Percentiles rank a stretch among this genome's conserved stretches.
Evolutionary conservation across 495 filamentous ascomycete species (phyloP).

Genomic region (Hypoxylon trugodes): DNA sequence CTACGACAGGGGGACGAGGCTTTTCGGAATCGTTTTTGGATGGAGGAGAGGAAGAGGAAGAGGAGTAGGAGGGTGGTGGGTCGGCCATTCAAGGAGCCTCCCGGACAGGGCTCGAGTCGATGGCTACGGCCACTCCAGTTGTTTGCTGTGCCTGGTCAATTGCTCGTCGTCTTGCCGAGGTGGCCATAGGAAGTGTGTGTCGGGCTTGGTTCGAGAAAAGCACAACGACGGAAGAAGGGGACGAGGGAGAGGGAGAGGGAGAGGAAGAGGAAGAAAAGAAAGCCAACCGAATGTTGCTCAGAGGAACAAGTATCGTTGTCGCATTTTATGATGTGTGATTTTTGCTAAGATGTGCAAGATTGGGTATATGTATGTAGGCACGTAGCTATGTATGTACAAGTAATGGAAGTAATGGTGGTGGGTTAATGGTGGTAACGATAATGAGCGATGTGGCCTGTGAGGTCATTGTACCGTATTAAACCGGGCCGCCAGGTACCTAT

Average conservation of each 20-base stretch:
- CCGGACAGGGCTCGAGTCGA: slow-evolving; percentile 15
- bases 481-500: no score
- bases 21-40: slow-evolving; percentile 22
- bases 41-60: slow-evolving; percentile 11
- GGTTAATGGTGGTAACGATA: not conserved
- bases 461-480: slow-evolving; percentile 42
- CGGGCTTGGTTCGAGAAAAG: no score
- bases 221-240: no score
- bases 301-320: slow-evolving; percentile 19
- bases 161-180: slow-evolving; percentile 17
- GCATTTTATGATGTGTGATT: not conserved
- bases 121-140: slow-evolving; percentile 7
- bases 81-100: slow-evolving; percentile 38
- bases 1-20: slow-evolving; percentile 31
- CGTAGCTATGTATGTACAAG: not conserved
- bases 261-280: not conserved
- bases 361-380: not conserved
- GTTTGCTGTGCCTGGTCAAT: slow-evolving; percentile 7
- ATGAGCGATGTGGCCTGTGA: slow-evolving; percentile 32
- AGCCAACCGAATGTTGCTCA: not conserved
- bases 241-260: not conserved
- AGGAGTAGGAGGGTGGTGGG: slow-evolving; percentile 20
- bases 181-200: slow-evolving; percentile 27
- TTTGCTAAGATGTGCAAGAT: not conserved
- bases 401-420: not conserved